Base-by-base conservation (phyloP, 306 rosid genomes). In the Vicia villosa region DNA sequence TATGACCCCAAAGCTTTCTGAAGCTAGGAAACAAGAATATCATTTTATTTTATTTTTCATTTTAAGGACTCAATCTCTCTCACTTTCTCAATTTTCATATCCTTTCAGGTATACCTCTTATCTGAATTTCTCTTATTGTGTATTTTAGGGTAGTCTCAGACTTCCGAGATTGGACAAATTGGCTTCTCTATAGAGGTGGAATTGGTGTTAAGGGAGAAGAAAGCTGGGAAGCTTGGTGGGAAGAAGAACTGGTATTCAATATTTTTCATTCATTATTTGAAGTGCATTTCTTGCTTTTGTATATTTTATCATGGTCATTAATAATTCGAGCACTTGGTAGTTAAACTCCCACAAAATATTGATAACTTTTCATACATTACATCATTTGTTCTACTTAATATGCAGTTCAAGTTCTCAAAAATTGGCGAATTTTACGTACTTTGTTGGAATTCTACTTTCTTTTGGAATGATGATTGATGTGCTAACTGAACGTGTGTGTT, bases 141-240 rank as follows among this genome's bases (percentile, higher is more conserved):
- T 75, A 54, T 74, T 67, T 26, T 68, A 94, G 98, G 90, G 88
- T 78, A 3, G 97, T 94, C 64, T 92, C 71, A 65, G 99, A 94
- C 79, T 94, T 90, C 69, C 80, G 90, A 58, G 99, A 94, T 67
- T 94, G 99, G 99, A 91, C 96, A 70, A 94, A 91, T 76, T 94
- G 99, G 99, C 90, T 94, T 66, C 88, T 91, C 58, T 88, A 91
- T 70, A 75, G 96, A 68, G 99, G 97, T 74, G 97, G 99, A 66
- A 88, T 94, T 66, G 99, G 99, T 74, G 97, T 94, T 28, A 87
- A 90, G 82, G 97, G 97, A 74, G 97, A 84, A 82, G 97, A 94
- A 85, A 94, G 99, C 78, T 94, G 99, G 99, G 99, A 94, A 88
- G 95, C 97, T 68, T 94, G 97, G 97, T 91, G 99, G 99, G 97